phyloP scores from a whole-genome alignment of 2,329 filamentous ascomycete species.

The Dryadomyces quercivorus region DNA sequence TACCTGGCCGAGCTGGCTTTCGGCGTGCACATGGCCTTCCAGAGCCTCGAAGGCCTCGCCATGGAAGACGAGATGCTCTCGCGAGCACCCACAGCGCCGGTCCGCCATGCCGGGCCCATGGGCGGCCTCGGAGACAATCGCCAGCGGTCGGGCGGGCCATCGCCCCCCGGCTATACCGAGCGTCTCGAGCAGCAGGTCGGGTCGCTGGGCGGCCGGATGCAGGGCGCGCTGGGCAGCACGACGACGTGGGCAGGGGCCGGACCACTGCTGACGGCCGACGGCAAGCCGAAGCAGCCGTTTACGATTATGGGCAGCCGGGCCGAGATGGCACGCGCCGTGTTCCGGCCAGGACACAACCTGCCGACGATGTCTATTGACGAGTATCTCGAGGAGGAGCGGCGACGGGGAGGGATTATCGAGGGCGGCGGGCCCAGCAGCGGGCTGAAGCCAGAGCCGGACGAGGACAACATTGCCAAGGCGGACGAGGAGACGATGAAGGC shows the following conservation, averaged over 20 bases:
- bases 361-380: constrained; percentile 98
- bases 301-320: constrained; percentile 70
- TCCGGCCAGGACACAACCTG: constrained; percentile 80
- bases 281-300: constrained; percentile 83
- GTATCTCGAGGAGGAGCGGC: constrained; percentile 84
- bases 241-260: constrained; percentile 25
- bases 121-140: constrained; percentile 20
- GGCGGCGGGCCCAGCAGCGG: constrained; percentile 71
- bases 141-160: constrained; percentile 15
- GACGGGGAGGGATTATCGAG: constrained; percentile 77
- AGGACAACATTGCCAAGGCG: constrained; percentile 79
- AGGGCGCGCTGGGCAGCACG: constrained; percentile 28
- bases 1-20: constrained; percentile 66
- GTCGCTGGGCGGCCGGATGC: constrained; percentile 22
- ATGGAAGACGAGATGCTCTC: constrained; percentile 76
- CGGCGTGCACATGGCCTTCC: constrained; percentile 68
- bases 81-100: constrained; percentile 47
- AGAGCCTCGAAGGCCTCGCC: constrained; percentile 74
- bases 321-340: constrained; percentile 68
- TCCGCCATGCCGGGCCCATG: constrained; percentile 26
- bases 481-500: constrained; percentile 91
- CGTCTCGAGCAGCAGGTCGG: constrained; percentile 47
- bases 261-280: constrained; percentile 63
- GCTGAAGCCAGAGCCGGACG: constrained; percentile 60
- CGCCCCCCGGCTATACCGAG: constrained; percentile 46